Base-by-base conservation (phyloP, 768 basidiomycete species). In the Psilocybe sp. region DNA sequence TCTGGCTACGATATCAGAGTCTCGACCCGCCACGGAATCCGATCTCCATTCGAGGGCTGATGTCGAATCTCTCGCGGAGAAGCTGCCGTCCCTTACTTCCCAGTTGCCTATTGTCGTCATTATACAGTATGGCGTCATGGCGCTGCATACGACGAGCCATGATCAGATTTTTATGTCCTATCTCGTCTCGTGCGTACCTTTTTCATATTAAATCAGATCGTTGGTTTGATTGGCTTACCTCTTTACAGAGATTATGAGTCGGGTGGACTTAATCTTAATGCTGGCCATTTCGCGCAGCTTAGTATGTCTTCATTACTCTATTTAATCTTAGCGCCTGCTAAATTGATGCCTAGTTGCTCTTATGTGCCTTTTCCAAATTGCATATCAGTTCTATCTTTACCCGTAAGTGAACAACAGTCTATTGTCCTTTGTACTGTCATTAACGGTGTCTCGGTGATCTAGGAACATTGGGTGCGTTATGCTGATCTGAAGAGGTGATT, bases 281-380 rank as follows among this genome's bases (percentile, higher is more conserved):
- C 97, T 0, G 89, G 87, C 1, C 83, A 97, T 68, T 99, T 95
- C 69, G 92, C 95, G 2, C 85, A 92, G 64, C 79, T 98, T 14
- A 94, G 87, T 92, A 52, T 45, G 81, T 70, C 32, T 23, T 11
- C 5, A 14, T 8, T 15, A 9, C 47, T n/a, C 35, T 12, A n/a
- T 5, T 3, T 6, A 19, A 39, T 28, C 38, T 13, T 38, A 44
- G 16, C 5, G 5, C 16, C 3, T 39, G 16, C 40, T 57, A 23
- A 55, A 16, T 47, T 37, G n/a, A 13, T 55, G 9, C 33, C 44
- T 33, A 92, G 90, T 90, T 63, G 91, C 90, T 5, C 59, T 96
- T 49, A 96, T 97, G 94, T 95, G 92, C 67, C 75, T 93, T n/a
- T 89, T 85, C 53, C 93, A 95, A 66, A 89, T 97, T 45, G 82